Conservation (phyloP, 345 rosid genomes). For the Lumnitzera littorea region DNA sequence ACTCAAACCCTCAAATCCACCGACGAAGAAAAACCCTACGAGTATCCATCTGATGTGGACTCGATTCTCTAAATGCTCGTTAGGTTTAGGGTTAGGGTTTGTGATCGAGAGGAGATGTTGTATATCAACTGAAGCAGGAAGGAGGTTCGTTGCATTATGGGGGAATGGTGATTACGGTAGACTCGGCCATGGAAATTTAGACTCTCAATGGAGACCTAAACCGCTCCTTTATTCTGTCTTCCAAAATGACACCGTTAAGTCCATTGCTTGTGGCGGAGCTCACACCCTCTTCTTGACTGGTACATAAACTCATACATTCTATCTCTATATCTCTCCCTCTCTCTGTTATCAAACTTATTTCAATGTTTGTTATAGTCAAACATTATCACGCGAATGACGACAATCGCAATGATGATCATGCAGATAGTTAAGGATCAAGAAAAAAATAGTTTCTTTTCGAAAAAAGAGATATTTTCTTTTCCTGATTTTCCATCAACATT, state of each 20-base stretch:
- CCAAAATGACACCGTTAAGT: slow-evolving; percentile 31
- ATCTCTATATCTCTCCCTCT: not conserved
- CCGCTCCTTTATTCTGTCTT: slow-evolving; percentile 35
- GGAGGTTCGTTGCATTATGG: slow-evolving; percentile 69
- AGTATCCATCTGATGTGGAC: no score
- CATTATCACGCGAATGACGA: not conserved
- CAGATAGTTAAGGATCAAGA: no score
- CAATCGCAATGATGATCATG: no score
- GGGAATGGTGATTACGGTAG: slow-evolving; percentile 90
- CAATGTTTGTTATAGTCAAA: not conserved
- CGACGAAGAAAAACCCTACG: no score
- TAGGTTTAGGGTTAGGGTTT: not conserved
- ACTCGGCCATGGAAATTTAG: slow-evolving; percentile 60
- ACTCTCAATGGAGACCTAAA: slow-evolving; percentile 66
- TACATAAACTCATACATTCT: not conserved
- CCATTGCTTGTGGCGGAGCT: slow-evolving; percentile 92
- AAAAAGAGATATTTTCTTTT: no score
- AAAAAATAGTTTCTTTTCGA: no score
- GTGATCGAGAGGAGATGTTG: slow-evolving; percentile 6
- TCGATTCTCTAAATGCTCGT: no score
- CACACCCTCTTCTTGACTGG: slow-evolving; percentile 94
- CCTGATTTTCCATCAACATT: no score
- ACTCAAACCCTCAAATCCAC: not conserved
- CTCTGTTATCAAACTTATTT: not conserved
- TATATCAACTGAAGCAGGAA: slow-evolving; percentile 9